Percentiles rank a stretch among this genome's conserved stretches.
Conservation (phyloP, 2,329 filamentous ascomycete genomes). For the Aspergillus quadricinctus region DNA sequence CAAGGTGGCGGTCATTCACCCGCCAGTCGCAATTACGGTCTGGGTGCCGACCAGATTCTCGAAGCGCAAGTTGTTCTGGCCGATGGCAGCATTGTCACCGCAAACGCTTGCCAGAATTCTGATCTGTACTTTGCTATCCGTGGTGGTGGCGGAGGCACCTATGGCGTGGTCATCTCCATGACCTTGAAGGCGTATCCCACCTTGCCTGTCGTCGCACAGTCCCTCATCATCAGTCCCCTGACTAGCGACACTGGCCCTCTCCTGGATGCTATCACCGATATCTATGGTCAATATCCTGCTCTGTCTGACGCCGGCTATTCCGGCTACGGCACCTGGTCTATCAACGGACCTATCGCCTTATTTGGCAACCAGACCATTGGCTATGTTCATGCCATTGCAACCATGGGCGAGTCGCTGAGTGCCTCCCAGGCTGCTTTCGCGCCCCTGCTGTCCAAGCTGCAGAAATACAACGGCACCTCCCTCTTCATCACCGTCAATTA, state of each 20-base stretch:
- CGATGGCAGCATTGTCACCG: slow-evolving; percentile 31
- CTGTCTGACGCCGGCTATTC: slow-evolving; percentile 6
- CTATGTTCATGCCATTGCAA: slow-evolving; percentile 13
- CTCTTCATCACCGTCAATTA: slow-evolving; percentile 10
- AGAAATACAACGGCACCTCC: slow-evolving; percentile 2
- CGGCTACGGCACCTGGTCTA: slow-evolving; percentile 6
- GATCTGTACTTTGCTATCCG: slow-evolving; percentile 32
- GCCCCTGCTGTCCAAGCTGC: slow-evolving; percentile 4
- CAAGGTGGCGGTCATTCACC: slow-evolving; percentile 43
- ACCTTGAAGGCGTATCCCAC: slow-evolving; percentile 15
- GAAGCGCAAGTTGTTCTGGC: slow-evolving; percentile 41
- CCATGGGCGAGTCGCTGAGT: slow-evolving; percentile 8
- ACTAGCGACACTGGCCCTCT: slow-evolving; percentile 3
- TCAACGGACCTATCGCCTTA: not conserved
- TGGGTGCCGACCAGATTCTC: slow-evolving; percentile 44
- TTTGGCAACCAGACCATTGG: slow-evolving; percentile 1
- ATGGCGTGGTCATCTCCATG: slow-evolving; percentile 21
- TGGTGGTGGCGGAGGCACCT: slow-evolving; percentile 36
- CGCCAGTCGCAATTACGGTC: slow-evolving; percentile 37
- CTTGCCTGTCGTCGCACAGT: slow-evolving; percentile 8
- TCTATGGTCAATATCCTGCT: slow-evolving; percentile 2
- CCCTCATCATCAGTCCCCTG: slow-evolving; percentile 5
- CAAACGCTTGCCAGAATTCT: slow-evolving; percentile 31
- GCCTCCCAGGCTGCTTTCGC: slow-evolving; percentile 3
- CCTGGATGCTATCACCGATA: not conserved